A percentile compares a stretch with the other conserved stretches of the same genome.
phyloP scores from a whole-genome alignment of 2,329 filamentous ascomycete genomes.

The Cladosporium sp. region DNA sequence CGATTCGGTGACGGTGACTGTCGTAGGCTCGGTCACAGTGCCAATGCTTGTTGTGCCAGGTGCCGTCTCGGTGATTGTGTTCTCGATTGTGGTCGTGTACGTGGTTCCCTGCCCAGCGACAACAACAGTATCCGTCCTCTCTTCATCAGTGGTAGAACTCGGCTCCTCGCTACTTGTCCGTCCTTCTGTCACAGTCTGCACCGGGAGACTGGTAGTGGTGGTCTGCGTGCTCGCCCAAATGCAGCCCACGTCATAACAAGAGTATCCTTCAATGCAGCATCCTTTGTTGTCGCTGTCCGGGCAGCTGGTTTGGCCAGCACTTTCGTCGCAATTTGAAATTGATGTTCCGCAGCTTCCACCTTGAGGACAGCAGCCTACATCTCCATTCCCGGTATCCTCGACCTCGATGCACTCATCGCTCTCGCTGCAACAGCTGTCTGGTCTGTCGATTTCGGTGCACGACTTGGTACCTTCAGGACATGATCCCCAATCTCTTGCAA shows the following conservation, averaged over 20 bases:
- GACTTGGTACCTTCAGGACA: slow-evolving; percentile 60
- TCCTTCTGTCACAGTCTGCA: slow-evolving; percentile 17
- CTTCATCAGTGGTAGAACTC: background rate
- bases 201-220: slow-evolving; percentile 23
- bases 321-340: slow-evolving; percentile 56
- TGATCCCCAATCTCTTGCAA: slow-evolving; percentile 56
- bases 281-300: slow-evolving; percentile 62
- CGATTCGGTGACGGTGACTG: slow-evolving; percentile 8
- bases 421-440: slow-evolving; percentile 68
- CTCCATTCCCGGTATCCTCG: slow-evolving; percentile 54
- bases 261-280: slow-evolving; percentile 69
- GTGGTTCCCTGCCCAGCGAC: slow-evolving; percentile 4
- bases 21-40: slow-evolving; percentile 13
- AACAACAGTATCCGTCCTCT: background rate
- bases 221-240: slow-evolving; percentile 37
- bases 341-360: slow-evolving; percentile 60
- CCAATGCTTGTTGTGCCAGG: slow-evolving; percentile 11
- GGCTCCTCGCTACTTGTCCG: background rate
- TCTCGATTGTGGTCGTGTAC: slow-evolving; percentile 7
- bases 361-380: slow-evolving; percentile 69
- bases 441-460: slow-evolving; percentile 60
- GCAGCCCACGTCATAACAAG: slow-evolving; percentile 68
- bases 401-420: slow-evolving; percentile 63
- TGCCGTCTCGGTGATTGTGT: slow-evolving; percentile 9
- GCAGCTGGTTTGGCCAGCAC: slow-evolving; percentile 59